phyloP scores from a whole-genome alignment of 2,329 filamentous ascomycete genomes.

The Ceratocystis huliohia region DNA sequence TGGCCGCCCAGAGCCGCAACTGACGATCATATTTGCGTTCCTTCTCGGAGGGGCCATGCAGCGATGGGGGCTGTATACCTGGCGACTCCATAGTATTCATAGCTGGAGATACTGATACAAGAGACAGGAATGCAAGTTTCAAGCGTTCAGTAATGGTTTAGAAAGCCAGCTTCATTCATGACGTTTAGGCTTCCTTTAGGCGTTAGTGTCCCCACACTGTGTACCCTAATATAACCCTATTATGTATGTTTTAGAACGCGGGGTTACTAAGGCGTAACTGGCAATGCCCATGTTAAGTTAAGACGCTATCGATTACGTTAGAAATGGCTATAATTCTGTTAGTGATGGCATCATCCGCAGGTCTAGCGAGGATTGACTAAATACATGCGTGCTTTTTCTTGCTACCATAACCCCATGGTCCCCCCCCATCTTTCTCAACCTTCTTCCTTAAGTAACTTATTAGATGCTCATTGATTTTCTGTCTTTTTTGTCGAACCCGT shows the following conservation, averaged over 20 bases:
- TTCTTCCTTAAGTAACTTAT: not conserved
- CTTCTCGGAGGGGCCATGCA: conserved; percentile 42
- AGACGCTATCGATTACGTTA: not conserved
- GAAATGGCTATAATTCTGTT: not conserved
- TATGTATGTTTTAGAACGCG: no score
- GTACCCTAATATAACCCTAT: not conserved
- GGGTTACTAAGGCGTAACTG: no score
- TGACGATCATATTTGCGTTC: conserved; percentile 85
- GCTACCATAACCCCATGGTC: not conserved
- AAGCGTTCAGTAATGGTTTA: not conserved
- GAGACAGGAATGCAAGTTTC: not conserved
- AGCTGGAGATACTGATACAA: not conserved
- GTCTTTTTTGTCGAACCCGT: not conserved
- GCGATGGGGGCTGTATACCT: conserved; percentile 27
- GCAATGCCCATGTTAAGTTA: not conserved
- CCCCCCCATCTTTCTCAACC: not conserved
- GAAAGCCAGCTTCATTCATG: not conserved
- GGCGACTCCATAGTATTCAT: not conserved
- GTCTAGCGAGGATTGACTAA: not conserved
- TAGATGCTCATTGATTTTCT: conserved; percentile 1
- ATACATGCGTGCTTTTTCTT: not conserved
- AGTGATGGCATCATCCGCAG: not conserved
- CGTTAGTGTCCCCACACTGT: not conserved
- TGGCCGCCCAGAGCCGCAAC: conserved; percentile 86
- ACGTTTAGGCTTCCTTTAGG: not conserved